A percentile compares a stretch with the other conserved stretches of the same genome.
phyloP scores from a whole-genome alignment of 192 early-diverging fungal genomes.

The Entomortierella beljakovae region DNA sequence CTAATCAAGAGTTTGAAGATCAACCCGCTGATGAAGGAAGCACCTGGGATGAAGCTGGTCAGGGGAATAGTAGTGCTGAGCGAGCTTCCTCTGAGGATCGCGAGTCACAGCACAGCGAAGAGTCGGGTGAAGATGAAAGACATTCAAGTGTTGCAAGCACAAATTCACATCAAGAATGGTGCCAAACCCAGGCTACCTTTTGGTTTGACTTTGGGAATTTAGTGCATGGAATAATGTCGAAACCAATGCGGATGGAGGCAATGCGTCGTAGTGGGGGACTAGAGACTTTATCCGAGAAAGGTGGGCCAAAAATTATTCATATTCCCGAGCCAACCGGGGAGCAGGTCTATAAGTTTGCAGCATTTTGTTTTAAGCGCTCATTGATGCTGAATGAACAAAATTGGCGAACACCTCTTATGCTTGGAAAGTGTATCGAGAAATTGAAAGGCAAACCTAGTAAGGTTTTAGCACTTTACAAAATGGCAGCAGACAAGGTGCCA shows the following conservation, averaged over 20 bases:
- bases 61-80: neutral
- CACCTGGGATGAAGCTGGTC: conserved; percentile 10
- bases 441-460: conserved; percentile 55
- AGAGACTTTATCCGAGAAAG: conserved; percentile 26
- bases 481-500: conserved; percentile 47
- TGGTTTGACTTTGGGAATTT: conserved; percentile 66
- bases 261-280: conserved; percentile 36
- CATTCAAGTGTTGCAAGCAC: neutral
- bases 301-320: conserved; percentile 5
- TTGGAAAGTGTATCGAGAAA: conserved; percentile 66
- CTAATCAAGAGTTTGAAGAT: neutral
- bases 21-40: neutral
- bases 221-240: conserved; percentile 58
- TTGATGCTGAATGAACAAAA: conserved; percentile 37
- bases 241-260: conserved; percentile 65
- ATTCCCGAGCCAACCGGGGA: conserved; percentile 42
- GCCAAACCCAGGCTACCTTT: conserved; percentile 44
- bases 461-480: conserved; percentile 54
- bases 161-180: conserved; percentile 29
- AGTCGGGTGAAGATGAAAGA: conserved; percentile 12
- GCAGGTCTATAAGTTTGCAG: conserved; percentile 57
- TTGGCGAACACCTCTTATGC: conserved; percentile 55
- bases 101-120: conserved; percentile 1
- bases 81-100: conserved; percentile 5
- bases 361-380: conserved; percentile 54